Base-by-base conservation (phyloP, 495 filamentous ascomycete genomes). In the Aspergillus conjunctus region DNA sequence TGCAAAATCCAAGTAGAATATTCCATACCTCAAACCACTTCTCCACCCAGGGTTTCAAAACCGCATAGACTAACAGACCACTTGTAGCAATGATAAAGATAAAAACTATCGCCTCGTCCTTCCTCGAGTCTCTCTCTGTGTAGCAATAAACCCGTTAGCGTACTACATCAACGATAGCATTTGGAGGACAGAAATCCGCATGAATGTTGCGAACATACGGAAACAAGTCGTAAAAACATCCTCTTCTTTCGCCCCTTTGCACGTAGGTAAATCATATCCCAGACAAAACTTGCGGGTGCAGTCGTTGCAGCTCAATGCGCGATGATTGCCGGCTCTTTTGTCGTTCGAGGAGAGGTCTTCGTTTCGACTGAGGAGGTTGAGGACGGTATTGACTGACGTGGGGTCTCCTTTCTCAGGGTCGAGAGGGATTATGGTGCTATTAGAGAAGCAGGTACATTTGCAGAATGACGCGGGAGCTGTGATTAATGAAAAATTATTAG, bases 391-490 rank as follows among this genome's bases (percentile, higher is more conserved):
- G 12, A 65, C 49, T 11, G 67, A 63, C 45, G 62, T 64, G 48
- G 71, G 64, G 50, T 65, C 68, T 48, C 68, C 61, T 30, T 73
- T 70, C 15, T 58, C 66, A 26, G 70, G 68, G 41, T 75, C 65
- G 48, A 74, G 73, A 56, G 79, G 71, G 69, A 98, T 96, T 61
- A 98, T 92, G 58, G 90, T 96, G 79, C 86, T 91, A 77, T 97
- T 96, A 55, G 85, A 84, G 79, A 89, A 89, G 78, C 94, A 98
- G 58, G 89, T 96, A 76, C 94, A 98, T 88, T 97, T 98, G 86
- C 94, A 98, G 79, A 97, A 98, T 34, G 91, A 90, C 21, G 89
- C 89, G 17, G 91, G 78, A n/a, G 72, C 77, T 80, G 26, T 2
- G 50, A 39, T 17, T 17, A 54, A 30, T 39, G 46, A 44, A n/a